A percentile compares a stretch with the other conserved stretches of the same genome.
These are phyloP conservation scores for Tuber magnatum DNA, from an alignment of 495 filamentous ascomycete species.

Conservation along the genomic window DNA sequence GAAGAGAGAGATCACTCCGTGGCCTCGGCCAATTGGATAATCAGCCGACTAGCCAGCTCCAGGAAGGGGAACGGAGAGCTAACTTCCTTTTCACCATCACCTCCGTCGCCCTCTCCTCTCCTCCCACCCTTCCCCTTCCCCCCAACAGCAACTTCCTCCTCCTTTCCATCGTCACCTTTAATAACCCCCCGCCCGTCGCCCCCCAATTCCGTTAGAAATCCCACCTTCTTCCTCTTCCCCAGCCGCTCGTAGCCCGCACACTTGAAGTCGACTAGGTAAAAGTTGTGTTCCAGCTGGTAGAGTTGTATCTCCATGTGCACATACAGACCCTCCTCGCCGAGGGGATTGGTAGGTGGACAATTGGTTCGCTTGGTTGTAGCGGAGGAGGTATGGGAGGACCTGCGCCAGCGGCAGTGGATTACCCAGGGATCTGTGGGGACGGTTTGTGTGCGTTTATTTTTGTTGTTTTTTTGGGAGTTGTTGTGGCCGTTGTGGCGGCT, in stretches of 20 bases:
- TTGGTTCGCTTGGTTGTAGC: constrained; percentile 44
- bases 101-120: constrained; percentile 53
- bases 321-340: constrained; percentile 53
- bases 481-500: constrained; percentile 5
- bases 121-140: constrained; percentile 17
- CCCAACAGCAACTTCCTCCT: constrained; percentile 4
- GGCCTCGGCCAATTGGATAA: constrained; percentile 68
- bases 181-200: constrained; percentile 33
- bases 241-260: constrained; percentile 94
- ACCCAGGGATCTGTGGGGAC: constrained; percentile 93
- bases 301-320: constrained; percentile 95
- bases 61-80: constrained; percentile 71
- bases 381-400: constrained; percentile 41
- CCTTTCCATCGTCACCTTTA: constrained; percentile 12
- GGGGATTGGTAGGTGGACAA: constrained; percentile 38
- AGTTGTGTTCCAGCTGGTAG: constrained; percentile 86
- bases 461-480: neutral
- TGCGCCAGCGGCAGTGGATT: constrained; percentile 71
- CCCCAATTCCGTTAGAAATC: constrained; percentile 35
- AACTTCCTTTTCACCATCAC: constrained; percentile 65
- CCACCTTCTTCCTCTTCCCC: constrained; percentile 42
- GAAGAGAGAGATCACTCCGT: constrained; percentile 37
- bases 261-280: constrained; percentile 97
- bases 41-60: constrained; percentile 63
- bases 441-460: constrained; percentile 4